A percentile compares a stretch with the other conserved stretches of the same genome.
These are phyloP conservation scores for Poa annua DNA, from an alignment of 176 grass and related monocot species.

Conservation along the genomic window DNA sequence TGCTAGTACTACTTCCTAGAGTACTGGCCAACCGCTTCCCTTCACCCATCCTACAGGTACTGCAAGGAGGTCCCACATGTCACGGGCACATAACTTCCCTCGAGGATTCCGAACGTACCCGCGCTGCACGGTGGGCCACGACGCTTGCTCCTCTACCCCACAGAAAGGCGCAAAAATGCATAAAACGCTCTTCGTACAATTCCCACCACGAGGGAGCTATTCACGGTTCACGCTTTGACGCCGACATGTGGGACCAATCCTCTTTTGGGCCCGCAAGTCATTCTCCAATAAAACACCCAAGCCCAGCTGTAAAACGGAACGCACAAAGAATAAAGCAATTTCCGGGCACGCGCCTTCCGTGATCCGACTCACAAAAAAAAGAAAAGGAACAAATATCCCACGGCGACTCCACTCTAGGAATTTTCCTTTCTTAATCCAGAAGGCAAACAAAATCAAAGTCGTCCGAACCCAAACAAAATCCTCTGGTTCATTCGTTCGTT, in stretches of 20 bases:
- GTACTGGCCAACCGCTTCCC: background rate
- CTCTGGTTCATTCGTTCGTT: slow-evolving; percentile 1
- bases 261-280: background rate
- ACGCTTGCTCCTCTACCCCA: background rate
- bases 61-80: background rate
- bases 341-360: slow-evolving; percentile 36
- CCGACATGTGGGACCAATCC: background rate
- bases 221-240: background rate
- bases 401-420: background rate
- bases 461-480: slow-evolving; percentile 23
- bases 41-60: background rate
- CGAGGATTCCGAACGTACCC: background rate
- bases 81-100: background rate
- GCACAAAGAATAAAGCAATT: background rate
- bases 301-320: background rate
- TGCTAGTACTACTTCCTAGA: background rate
- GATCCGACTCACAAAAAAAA: slow-evolving; percentile 27
- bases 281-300: too few relatives aligned
- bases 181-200: background rate
- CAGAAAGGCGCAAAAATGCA: background rate
- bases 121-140: background rate
- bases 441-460: slow-evolving; percentile 7
- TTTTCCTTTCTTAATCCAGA: slow-evolving; percentile 16
- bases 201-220: background rate
- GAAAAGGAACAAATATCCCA: background rate